phyloP scores from a whole-genome alignment of 768 basidiomycete species.

The Plicaturopsis crispa region DNA sequence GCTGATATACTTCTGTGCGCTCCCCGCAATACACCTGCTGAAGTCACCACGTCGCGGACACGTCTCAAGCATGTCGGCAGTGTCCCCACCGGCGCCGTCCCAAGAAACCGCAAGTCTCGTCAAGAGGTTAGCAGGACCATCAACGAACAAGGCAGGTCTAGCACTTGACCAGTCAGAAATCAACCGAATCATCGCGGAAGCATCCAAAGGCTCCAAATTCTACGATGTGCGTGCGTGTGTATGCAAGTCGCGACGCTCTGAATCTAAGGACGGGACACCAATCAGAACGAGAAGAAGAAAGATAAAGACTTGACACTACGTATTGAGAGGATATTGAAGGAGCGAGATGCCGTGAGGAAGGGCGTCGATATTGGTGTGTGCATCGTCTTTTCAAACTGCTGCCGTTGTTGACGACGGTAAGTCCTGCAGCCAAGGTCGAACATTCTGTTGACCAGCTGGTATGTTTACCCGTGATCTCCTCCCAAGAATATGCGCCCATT shows the following conservation, averaged over 20 bases:
- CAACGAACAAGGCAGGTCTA: conserved; percentile 85
- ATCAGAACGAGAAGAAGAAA: conserved; percentile 84
- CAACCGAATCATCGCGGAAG: conserved; percentile 84
- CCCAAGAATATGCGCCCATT: conserved; percentile 3
- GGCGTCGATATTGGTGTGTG: conserved; percentile 51
- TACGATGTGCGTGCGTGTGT: no score
- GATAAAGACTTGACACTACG: conserved; percentile 78
- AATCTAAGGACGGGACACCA: background rate
- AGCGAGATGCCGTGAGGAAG: conserved; percentile 48
- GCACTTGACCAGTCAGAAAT: conserved; percentile 78
- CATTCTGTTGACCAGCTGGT: conserved; percentile 63
- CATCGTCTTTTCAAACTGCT: conserved; percentile 10
- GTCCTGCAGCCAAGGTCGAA: conserved; percentile 50
- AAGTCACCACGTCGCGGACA: no score
- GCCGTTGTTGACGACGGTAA: conserved; percentile 7
- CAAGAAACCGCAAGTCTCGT: conserved; percentile 66
- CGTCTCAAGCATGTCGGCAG: no score
- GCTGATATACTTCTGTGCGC: no score
- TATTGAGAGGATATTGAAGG: conserved; percentile 62
- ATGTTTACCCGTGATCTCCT: conserved; percentile 15
- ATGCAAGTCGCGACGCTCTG: conserved; percentile 28
- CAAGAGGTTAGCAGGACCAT: conserved; percentile 80
- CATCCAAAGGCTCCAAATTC: conserved; percentile 89
- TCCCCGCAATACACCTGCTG: no score
- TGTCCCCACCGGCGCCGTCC: conserved; percentile 32